Evolutionary conservation across 257 asterid species (phyloP).

Genomic region (Solanum raphanifolium): DNA sequence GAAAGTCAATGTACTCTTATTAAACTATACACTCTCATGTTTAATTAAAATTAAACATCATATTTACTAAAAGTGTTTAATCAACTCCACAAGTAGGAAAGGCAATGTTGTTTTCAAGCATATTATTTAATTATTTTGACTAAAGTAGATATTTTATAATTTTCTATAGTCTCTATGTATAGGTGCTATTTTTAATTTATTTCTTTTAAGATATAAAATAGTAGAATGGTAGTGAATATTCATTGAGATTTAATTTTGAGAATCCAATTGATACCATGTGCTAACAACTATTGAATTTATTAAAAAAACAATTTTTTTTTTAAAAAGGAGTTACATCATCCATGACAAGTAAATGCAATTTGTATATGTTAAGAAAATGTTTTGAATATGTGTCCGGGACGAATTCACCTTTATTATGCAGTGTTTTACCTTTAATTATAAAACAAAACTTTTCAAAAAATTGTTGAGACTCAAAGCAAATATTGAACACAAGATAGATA

Average conservation of each 20-base stretch:
- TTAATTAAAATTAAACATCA: neutral
- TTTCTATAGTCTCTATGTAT: neutral
- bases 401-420: neutral
- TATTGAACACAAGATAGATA: neutral
- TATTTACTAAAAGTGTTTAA: neutral
- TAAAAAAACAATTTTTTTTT: neutral
- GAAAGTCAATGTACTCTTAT: neutral
- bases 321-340: neutral
- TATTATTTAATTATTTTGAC: neutral
- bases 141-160: neutral
- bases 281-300: neutral
- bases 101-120: neutral
- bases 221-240: neutral
- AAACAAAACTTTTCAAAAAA: neutral
- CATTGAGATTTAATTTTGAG: neutral
- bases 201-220: neutral
- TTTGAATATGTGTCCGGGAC: fast-evolving
- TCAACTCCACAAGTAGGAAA: neutral
- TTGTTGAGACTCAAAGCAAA: neutral
- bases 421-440: neutral
- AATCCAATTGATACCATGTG: neutral
- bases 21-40: neutral
- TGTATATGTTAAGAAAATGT: neutral
- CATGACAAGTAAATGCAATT: neutral
- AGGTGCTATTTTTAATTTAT: neutral